These are phyloP conservation scores for Metschnikowia koreensis DNA, from an alignment of 805 yeast genomes.

Conservation along the genomic window DNA sequence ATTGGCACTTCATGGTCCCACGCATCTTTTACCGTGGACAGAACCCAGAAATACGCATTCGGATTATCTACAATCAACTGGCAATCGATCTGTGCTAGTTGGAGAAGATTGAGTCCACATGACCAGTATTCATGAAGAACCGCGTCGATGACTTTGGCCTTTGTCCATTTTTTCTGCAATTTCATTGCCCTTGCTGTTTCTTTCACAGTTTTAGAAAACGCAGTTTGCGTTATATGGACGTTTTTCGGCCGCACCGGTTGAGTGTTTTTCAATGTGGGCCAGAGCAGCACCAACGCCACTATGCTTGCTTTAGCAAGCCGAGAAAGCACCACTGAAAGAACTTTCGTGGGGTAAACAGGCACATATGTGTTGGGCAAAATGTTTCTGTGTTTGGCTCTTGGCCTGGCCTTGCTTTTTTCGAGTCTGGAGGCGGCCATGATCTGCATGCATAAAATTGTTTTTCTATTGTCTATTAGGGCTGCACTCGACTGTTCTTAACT, in stretches of 20 bases:
- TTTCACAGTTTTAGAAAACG: slow-evolving; percentile 8
- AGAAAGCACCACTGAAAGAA: slow-evolving; percentile 21
- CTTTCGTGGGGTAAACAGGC: slow-evolving; percentile 29
- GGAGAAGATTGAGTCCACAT: slow-evolving; percentile 58
- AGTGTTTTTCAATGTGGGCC: slow-evolving; percentile 33
- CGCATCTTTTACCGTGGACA: slow-evolving; percentile 45
- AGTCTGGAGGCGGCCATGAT: no score
- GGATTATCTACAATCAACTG: slow-evolving; percentile 63
- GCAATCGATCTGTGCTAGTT: slow-evolving; percentile 69
- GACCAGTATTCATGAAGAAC: slow-evolving; percentile 53
- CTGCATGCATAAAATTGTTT: no score
- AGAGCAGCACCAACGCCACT: slow-evolving; percentile 29
- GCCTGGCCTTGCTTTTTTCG: neutral
- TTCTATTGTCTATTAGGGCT: no score
- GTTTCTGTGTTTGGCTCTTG: slow-evolving; percentile 20
- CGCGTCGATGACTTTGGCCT: slow-evolving; percentile 39
- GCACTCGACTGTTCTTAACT: no score
- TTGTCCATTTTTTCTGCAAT: slow-evolving; percentile 20
- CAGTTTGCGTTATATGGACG: slow-evolving; percentile 6
- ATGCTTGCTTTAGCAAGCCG: slow-evolving; percentile 34
- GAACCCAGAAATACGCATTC: slow-evolving; percentile 43
- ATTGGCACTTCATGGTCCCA: slow-evolving; percentile 28
- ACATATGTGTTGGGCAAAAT: slow-evolving; percentile 40
- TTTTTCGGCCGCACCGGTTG: slow-evolving; percentile 19
- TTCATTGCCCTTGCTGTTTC: slow-evolving; percentile 13